Evolutionary conservation across 176 grass and related monocot species (phyloP), one percentile per base, ranked within the genome.

Genomic region (Chloris gayana): DNA sequence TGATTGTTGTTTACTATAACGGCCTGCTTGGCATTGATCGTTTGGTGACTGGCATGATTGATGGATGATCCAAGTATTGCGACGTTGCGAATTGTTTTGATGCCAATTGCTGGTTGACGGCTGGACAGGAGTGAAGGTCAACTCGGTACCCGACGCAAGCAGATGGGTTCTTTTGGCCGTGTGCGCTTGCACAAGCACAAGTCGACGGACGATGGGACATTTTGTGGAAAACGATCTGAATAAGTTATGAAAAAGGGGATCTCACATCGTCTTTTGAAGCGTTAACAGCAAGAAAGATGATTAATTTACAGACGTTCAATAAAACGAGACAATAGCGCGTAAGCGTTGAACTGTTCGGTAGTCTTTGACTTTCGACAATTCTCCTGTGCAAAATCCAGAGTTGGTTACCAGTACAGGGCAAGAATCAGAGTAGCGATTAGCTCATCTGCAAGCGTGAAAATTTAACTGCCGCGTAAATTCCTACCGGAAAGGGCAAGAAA

Each of bases 71-170:
- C 35, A 37, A 37, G 35, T 37, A 37, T 37, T 4, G 35, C 35
- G 3, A 37, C 4, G 7, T 37, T 3, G 38, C 3, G 18, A 45
- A 32, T 54, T 35, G 14, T 35, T 35, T 72, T 4, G 24, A 30
- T 58, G 61, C 24, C 75, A 64, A 33, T 75, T 78, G 58, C 57
- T 71, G 57, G 59, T 70, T 31, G 73, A 72, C 51, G 24, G 10
- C 25, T 44, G 34, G 68, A 78, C 73, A 67, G 67, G 72, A 14
- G 22, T 14, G 14, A 58, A 65, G 25, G 85, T 83, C 73, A 82
- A 77, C 66, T 58, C 65, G 35, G 21, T 24, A 9, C 22, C 27
- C 57, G 66, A 72, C 14, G 7, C 9, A 76, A 5, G 30, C 15
- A 41, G 35, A 37, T 4, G 9, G 8, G 39, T 68, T 30, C 4